Evolutionary conservation across 768 basidiomycete species (phyloP).

Genomic region (Hericium coralloides): DNA sequence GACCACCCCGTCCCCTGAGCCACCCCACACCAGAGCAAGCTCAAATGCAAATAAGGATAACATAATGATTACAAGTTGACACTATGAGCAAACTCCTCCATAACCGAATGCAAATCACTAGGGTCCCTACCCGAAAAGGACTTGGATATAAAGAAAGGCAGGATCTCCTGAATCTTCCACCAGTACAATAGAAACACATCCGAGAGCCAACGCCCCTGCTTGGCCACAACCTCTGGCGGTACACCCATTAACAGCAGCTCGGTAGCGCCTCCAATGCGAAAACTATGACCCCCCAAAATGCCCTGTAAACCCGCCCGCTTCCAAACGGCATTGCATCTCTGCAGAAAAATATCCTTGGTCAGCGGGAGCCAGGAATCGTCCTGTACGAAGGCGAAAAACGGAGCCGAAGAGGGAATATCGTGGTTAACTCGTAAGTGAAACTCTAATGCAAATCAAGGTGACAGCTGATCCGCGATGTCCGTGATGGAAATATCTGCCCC

Average conservation of each 20-base stretch:
- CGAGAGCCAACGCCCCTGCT: neutral
- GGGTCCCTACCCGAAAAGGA: too few species aligned
- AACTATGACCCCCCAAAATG: neutral
- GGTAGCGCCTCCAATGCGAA: neutral
- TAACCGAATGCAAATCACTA: too few species aligned
- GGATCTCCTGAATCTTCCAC: constrained; percentile 2
- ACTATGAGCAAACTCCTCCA: too few species aligned
- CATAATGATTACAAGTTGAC: too few species aligned
- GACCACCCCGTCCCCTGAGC: too few species aligned
- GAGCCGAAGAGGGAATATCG: neutral
- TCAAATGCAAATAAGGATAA: too few species aligned
- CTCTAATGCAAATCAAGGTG: constrained; percentile 14
- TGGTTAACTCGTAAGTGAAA: too few species aligned
- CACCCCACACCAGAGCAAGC: too few species aligned
- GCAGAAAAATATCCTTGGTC: neutral
- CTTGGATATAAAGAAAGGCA: neutral
- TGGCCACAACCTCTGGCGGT: neutral
- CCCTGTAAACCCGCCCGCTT: neutral
- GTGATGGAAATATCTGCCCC: constrained; percentile 24
- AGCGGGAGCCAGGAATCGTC: neutral
- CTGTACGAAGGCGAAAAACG: constrained; percentile 5
- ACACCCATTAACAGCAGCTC: neutral
- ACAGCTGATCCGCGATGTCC: constrained; percentile 7
- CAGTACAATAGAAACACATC: constrained; percentile 4
- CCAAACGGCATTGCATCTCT: constrained; percentile 2